Percentiles rank a stretch among this genome's conserved stretches.
phyloP scores from a whole-genome alignment of 2,329 filamentous ascomycete species.

The Amauroascus niger region DNA sequence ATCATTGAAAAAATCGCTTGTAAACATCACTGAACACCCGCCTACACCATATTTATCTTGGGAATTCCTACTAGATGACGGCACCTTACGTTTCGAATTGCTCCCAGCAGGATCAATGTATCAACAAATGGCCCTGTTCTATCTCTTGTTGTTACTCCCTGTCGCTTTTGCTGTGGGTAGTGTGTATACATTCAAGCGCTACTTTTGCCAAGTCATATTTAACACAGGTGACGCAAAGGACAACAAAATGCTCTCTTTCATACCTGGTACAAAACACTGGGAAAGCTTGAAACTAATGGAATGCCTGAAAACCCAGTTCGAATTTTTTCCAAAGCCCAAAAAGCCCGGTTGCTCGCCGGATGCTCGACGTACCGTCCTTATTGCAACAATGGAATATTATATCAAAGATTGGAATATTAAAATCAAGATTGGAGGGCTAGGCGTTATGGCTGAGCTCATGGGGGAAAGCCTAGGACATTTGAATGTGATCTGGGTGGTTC shows the following conservation, averaged over 20 bases:
- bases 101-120: slow-evolving; percentile 46
- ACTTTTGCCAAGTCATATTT: slow-evolving; percentile 56
- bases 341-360: slow-evolving; percentile 22
- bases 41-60: slow-evolving; percentile 48
- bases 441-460: slow-evolving; percentile 63
- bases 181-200: slow-evolving; percentile 50
- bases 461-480: slow-evolving; percentile 55
- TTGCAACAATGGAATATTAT: slow-evolving; percentile 63
- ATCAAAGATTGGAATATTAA: slow-evolving; percentile 62
- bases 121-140: slow-evolving; percentile 46
- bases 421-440: slow-evolving; percentile 61
- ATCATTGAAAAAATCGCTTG: slow-evolving; percentile 45
- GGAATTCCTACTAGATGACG: slow-evolving; percentile 48
- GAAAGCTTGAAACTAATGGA: slow-evolving; percentile 16
- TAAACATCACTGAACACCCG: slow-evolving; percentile 51
- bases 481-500: slow-evolving; percentile 57
- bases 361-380: slow-evolving; percentile 48
- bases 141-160: slow-evolving; percentile 47
- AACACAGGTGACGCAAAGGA: slow-evolving; percentile 49
- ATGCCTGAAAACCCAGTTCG: slow-evolving; percentile 27
- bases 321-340: slow-evolving; percentile 32
- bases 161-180: slow-evolving; percentile 42
- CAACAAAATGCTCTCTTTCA: slow-evolving; percentile 37
- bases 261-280: slow-evolving; percentile 21
- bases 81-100: slow-evolving; percentile 43